Conservation (phyloP, 441 rosid species). For the Syzygium malaccense region DNA sequence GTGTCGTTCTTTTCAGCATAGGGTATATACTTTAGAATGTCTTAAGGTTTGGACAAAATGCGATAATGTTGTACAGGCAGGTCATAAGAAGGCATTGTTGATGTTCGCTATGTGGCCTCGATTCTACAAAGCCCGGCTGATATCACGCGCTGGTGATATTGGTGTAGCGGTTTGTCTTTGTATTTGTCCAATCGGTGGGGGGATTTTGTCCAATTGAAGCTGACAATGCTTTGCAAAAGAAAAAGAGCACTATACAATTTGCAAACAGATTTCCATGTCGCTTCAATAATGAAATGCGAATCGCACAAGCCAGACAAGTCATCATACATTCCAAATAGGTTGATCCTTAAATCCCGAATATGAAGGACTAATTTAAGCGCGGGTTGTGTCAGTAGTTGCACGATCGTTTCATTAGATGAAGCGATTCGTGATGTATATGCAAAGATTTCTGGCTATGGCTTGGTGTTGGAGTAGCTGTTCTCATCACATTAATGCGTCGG, state of each 20-base stretch:
- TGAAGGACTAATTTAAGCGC: not conserved
- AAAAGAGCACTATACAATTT: not conserved
- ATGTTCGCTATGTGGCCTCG: not conserved
- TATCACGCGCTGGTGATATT: not conserved
- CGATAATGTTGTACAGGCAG: not conserved
- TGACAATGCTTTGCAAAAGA: not conserved
- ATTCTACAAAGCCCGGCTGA: not conserved
- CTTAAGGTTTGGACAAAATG: not conserved
- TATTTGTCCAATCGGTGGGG: not conserved
- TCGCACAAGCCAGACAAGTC: not conserved
- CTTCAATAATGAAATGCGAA: not conserved
- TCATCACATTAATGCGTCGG: no score
- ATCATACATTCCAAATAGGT: not conserved
- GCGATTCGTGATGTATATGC: not conserved
- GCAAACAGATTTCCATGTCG: not conserved
- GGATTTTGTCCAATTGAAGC: no score
- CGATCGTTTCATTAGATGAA: not conserved
- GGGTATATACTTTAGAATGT: not conserved
- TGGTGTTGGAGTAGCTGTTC: not conserved
- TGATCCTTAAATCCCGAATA: not conserved
- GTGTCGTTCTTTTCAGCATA: not conserved
- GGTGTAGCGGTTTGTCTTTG: not conserved
- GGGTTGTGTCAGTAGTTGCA: not conserved
- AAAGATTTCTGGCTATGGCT: not conserved
- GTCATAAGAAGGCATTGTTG: not conserved